phyloP scores from a whole-genome alignment of 805 yeast genomes.

The Yarrowia sp. region DNA sequence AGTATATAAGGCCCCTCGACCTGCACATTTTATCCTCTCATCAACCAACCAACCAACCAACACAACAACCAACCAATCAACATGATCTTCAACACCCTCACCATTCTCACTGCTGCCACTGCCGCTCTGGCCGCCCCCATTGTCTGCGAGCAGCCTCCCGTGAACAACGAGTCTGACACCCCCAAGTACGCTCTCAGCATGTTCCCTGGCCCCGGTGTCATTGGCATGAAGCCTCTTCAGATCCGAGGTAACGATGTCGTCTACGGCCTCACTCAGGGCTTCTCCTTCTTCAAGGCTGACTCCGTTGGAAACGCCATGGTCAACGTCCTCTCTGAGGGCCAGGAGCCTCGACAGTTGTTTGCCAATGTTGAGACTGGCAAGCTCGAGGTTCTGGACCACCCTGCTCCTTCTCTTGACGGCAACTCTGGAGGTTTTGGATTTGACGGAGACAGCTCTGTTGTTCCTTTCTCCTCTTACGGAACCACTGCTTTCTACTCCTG shows the following conservation, averaged over 20 bases:
- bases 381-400: background rate
- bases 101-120: background rate
- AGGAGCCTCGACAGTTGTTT: background rate
- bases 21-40: background rate
- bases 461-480: background rate
- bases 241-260: background rate
- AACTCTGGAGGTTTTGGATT: background rate
- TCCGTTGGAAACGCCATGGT: background rate
- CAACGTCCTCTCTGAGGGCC: background rate
- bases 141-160: background rate
- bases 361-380: background rate
- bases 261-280: constrained; percentile 2
- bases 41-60: background rate
- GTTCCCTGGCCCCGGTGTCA: background rate
- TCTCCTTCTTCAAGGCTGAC: background rate
- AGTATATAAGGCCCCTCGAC: background rate
- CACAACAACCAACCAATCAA: background rate
- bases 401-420: background rate
- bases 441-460: background rate
- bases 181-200: constrained; percentile 14
- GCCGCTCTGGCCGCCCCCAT: constrained; percentile 2
- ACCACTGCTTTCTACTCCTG: background rate
- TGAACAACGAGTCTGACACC: background rate
- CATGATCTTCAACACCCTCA: background rate
- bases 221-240: background rate